phyloP scores from a whole-genome alignment of 2,329 filamentous ascomycete species.

The Raffaelea albimanens region DNA sequence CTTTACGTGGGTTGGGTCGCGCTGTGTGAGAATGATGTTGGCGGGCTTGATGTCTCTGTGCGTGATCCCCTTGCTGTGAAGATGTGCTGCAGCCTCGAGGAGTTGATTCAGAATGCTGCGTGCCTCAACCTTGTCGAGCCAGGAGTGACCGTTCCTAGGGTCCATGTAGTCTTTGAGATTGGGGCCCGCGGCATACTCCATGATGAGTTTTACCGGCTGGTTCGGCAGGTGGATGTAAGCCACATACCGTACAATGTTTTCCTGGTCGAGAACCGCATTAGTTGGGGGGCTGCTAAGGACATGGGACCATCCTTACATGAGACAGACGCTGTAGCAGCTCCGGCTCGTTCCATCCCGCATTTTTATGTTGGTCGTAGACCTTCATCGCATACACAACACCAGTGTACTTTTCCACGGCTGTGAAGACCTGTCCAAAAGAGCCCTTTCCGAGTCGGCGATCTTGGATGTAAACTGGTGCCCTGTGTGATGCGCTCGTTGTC shows the following conservation, averaged over 20 bases:
- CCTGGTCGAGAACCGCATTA: background rate
- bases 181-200: constrained; percentile 4
- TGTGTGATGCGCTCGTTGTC: background rate
- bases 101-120: constrained; percentile 3
- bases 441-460: constrained; percentile 2
- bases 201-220: constrained; percentile 2
- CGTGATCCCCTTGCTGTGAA: background rate
- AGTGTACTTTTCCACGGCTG: constrained; percentile 1
- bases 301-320: background rate
- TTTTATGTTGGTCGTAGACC: constrained; percentile 1
- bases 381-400: constrained; percentile 6
- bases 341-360: background rate
- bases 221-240: background rate
- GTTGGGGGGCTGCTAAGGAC: background rate
- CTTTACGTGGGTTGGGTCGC: too few relatives aligned
- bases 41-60: constrained; percentile 11
- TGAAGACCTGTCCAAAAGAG: constrained; percentile 2
- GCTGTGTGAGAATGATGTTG: constrained; percentile 9
- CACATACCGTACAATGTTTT: constrained; percentile 5
- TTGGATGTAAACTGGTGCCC: background rate
- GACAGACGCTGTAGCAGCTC: background rate
- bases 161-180: constrained; percentile 1
- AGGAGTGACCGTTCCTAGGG: background rate
- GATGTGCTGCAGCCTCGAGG: constrained; percentile 3
- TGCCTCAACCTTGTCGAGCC: background rate